Conservation (phyloP, 2,329 filamentous ascomycete genomes). For the Fusarium sp. region DNA sequence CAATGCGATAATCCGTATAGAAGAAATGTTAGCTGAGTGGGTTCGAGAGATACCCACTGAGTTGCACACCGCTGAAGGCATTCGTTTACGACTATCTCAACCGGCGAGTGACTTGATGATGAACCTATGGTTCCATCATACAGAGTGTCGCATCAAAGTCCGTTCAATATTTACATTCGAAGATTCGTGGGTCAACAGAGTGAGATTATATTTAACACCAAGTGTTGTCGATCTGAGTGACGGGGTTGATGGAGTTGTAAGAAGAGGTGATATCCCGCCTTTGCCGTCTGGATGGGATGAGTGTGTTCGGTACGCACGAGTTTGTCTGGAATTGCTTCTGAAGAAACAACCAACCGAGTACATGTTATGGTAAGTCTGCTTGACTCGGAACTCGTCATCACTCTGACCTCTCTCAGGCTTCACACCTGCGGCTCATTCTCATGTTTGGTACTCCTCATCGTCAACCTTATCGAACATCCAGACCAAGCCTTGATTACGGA, state of each 20-base stretch:
- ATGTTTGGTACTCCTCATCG: constrained; percentile 27
- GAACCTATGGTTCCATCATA: constrained; percentile 31
- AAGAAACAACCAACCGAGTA: constrained; percentile 25
- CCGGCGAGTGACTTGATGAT: constrained; percentile 4
- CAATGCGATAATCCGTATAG: neutral
- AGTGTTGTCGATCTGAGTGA: constrained; percentile 29
- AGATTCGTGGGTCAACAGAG: constrained; percentile 26
- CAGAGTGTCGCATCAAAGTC: constrained; percentile 32
- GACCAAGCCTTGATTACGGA: neutral
- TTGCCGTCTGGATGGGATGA: constrained; percentile 31
- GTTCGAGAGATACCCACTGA: constrained; percentile 15
- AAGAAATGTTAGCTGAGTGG: constrained; percentile 29
- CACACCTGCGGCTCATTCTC: constrained; percentile 30
- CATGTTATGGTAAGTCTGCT: constrained; percentile 21
- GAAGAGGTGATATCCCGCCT: constrained; percentile 21
- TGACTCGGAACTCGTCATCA: fast-evolving
- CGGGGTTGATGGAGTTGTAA: constrained; percentile 16
- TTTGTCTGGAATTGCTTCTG: constrained; percentile 24
- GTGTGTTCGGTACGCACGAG: constrained; percentile 25
- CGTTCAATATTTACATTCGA: constrained; percentile 37
- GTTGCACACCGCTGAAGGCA: neutral
- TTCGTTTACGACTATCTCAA: constrained; percentile 1
- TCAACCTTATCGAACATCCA: constrained; percentile 41
- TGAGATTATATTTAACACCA: constrained; percentile 25
- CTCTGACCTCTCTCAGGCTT: neutral